Evolutionary conservation across 371 early-diverging fungal genomes (phyloP).

Genomic region (Rhizopus delemar): DNA sequence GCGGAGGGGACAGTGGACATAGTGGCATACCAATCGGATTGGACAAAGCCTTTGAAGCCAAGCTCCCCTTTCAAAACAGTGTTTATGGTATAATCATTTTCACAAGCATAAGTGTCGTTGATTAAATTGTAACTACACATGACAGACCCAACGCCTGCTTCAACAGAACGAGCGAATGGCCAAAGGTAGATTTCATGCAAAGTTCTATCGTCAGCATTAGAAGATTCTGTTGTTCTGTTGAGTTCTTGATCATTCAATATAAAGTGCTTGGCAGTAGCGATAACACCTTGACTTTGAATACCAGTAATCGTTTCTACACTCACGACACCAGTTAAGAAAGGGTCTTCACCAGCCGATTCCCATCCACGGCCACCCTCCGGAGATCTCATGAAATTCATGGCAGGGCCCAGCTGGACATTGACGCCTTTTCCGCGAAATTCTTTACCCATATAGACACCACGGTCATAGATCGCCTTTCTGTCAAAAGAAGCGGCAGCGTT

Average conservation of each 20-base stretch:
- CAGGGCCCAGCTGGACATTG: constrained; percentile 51
- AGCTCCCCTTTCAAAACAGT: constrained; percentile 45
- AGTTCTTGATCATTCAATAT: constrained; percentile 52
- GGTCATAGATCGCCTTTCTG: constrained; percentile 41
- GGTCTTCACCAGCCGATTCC: constrained; percentile 65
- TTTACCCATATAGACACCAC: constrained; percentile 52
- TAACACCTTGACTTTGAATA: constrained; percentile 41
- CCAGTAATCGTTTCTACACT: constrained; percentile 35
- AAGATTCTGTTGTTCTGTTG: constrained; percentile 21
- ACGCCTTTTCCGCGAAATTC: constrained; percentile 56
- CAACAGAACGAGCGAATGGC: constrained; percentile 52
- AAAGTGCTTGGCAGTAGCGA: constrained; percentile 55
- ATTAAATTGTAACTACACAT: constrained; percentile 61
- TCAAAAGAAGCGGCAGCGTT: constrained; percentile 59
- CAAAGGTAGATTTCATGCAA: constrained; percentile 57
- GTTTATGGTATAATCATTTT: constrained; percentile 41
- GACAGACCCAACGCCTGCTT: constrained; percentile 52
- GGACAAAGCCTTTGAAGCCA: constrained; percentile 43
- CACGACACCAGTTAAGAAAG: constrained; percentile 52
- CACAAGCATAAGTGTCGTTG: constrained; percentile 51
- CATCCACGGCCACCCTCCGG: constrained; percentile 59
- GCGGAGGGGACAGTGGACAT: constrained; percentile 32
- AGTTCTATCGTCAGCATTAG: constrained; percentile 47
- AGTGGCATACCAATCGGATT: constrained; percentile 39
- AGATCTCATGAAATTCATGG: constrained; percentile 48